phyloP scores from a whole-genome alignment of 1,139 yeast species.

The Yamadazyma atlantica region DNA sequence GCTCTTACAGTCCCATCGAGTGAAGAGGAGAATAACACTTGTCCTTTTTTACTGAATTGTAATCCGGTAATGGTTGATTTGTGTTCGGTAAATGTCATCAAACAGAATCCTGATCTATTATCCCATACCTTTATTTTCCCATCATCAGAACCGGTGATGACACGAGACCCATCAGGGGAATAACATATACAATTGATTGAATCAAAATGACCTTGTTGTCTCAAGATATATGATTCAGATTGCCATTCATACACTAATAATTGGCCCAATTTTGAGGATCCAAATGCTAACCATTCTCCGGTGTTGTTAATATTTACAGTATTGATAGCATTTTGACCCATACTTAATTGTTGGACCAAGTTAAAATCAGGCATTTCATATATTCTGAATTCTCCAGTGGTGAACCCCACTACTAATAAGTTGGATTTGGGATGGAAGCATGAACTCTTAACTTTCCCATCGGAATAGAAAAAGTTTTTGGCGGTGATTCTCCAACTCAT shows the following conservation, averaged over 20 bases:
- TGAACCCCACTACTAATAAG: conserved; percentile 84
- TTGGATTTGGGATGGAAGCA: conserved; percentile 76
- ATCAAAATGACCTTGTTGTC: conserved; percentile 97
- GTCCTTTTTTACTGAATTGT: conserved; percentile 83
- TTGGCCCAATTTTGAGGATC: conserved; percentile 90
- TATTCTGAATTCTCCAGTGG: conserved; percentile 88
- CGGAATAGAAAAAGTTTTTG: conserved; percentile 72
- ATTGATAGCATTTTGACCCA: conserved; percentile 90
- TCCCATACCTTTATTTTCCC: conserved; percentile 98
- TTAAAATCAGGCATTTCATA: conserved; percentile 77
- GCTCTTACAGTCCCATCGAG: conserved; percentile 97
- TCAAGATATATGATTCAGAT: conserved; percentile 89
- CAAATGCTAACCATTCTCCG: conserved; percentile 98
- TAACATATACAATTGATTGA: conserved; percentile 80
- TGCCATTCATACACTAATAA: conserved; percentile 98
- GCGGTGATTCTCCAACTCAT: conserved; percentile 82
- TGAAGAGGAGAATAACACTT: conserved; percentile 86
- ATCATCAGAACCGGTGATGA: conserved; percentile 94
- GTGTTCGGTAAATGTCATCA: conserved; percentile 90
- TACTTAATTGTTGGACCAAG: conserved; percentile 79
- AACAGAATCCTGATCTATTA: conserved; percentile 85
- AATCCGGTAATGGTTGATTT: conserved; percentile 86
- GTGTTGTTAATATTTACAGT: conserved; percentile 75
- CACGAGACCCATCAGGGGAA: conserved; percentile 92
- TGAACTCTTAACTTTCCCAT: conserved; percentile 75